phyloP scores from a whole-genome alignment of 2,329 filamentous ascomycete species.

The Ascochyta koolunga region DNA sequence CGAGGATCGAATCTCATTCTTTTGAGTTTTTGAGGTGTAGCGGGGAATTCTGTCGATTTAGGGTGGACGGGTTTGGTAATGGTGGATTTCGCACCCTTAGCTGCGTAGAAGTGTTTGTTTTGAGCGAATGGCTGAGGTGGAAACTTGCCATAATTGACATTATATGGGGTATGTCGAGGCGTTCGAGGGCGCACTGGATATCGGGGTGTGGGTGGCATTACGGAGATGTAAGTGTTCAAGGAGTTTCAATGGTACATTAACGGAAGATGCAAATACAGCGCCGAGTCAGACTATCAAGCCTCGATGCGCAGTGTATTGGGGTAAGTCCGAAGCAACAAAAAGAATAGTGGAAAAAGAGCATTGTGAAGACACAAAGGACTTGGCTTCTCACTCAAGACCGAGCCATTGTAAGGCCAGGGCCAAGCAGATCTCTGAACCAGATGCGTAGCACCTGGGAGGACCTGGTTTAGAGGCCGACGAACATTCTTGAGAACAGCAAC shows the following conservation, averaged over 20 bases:
- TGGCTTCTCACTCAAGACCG: too few species aligned
- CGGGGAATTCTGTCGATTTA: neutral
- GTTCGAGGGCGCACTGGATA: neutral
- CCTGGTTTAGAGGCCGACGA: too few species aligned
- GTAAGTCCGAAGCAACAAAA: neutral
- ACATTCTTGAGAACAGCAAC: too few species aligned
- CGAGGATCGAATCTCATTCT: neutral
- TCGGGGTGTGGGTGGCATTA: neutral
- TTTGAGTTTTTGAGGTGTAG: neutral
- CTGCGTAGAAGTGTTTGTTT: neutral
- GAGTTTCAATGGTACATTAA: neutral
- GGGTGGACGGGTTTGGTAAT: neutral
- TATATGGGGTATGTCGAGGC: neutral
- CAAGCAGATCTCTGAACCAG: too few species aligned
- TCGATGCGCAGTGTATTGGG: neutral
- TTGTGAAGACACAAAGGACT: neutral
- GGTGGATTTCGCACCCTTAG: neutral
- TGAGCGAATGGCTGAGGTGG: neutral
- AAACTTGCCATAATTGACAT: neutral
- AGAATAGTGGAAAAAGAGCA: neutral
- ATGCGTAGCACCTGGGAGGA: too few species aligned
- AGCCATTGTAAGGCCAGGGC: too few species aligned
- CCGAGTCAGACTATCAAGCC: neutral
- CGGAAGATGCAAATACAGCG: neutral
- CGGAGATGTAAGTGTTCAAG: neutral